Evolutionary conservation across 768 basidiomycete species (phyloP).

Genomic region (Auriscalpium orientale): DNA sequence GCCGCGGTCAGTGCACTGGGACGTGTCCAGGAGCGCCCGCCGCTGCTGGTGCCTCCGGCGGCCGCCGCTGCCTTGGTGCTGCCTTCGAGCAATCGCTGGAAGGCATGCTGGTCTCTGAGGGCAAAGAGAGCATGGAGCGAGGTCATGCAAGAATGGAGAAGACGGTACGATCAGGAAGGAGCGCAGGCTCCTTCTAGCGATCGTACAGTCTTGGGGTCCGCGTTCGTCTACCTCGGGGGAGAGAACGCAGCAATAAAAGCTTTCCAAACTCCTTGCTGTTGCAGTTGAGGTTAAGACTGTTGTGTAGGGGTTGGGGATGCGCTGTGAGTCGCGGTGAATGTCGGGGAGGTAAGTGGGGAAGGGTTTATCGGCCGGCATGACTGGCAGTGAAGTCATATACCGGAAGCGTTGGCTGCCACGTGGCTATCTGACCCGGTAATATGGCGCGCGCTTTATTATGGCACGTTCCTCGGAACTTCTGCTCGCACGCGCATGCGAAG

Average conservation of each 20-base stretch:
- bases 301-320: too few relatives aligned
- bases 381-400: too few relatives aligned
- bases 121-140: slow-evolving; percentile 71
- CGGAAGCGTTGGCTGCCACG: too few relatives aligned
- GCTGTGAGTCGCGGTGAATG: too few relatives aligned
- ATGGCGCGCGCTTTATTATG: too few relatives aligned
- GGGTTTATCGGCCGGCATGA: too few relatives aligned
- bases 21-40: slow-evolving; percentile 52
- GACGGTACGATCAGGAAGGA: background rate
- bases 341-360: too few relatives aligned
- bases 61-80: slow-evolving; percentile 27
- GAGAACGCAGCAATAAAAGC: background rate
- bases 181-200: background rate
- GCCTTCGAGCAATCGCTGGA: slow-evolving; percentile 64
- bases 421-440: too few relatives aligned
- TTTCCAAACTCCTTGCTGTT: too few relatives aligned
- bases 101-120: slow-evolving; percentile 65
- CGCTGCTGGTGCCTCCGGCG: slow-evolving; percentile 35
- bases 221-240: background rate
- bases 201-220: background rate
- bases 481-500: too few relatives aligned
- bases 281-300: too few relatives aligned
- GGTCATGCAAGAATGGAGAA: slow-evolving; percentile 46
- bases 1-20: slow-evolving; percentile 29
- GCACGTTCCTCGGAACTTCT: too few relatives aligned